phyloP scores from a whole-genome alignment of 2,329 filamentous ascomycete species.

The Myotisia sp. region DNA sequence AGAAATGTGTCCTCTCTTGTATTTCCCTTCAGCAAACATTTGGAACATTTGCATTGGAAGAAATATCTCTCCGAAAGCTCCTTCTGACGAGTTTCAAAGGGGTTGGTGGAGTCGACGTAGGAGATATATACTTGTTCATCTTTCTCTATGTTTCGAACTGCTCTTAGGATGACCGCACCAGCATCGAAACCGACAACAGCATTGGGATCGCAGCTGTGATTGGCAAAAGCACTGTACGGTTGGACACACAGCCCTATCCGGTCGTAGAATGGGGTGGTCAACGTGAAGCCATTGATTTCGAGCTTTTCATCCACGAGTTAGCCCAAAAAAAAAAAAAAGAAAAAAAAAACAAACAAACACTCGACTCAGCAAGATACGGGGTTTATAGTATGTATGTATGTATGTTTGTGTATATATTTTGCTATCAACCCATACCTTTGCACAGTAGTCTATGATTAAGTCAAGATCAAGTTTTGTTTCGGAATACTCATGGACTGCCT shows the following conservation, averaged over 20 bases:
- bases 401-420: too few species aligned
- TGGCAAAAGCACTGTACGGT: slow-evolving; percentile 40
- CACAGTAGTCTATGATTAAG: slow-evolving; percentile 31
- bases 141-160: slow-evolving; percentile 38
- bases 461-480: slow-evolving; percentile 31
- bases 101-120: slow-evolving; percentile 45
- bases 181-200: slow-evolving; percentile 43
- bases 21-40: slow-evolving; percentile 28
- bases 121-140: slow-evolving; percentile 47
- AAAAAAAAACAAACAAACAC: neutral
- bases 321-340: too few species aligned
- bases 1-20: slow-evolving; percentile 14
- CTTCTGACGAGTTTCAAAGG: slow-evolving; percentile 35
- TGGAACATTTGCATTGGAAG: slow-evolving; percentile 43
- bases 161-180: slow-evolving; percentile 35
- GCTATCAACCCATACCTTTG: slow-evolving; percentile 27
- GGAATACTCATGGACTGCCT: slow-evolving; percentile 41
- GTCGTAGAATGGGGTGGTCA: slow-evolving; percentile 42
- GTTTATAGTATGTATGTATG: neutral
- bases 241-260: slow-evolving; percentile 46
- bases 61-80: slow-evolving; percentile 43
- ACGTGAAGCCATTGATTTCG: slow-evolving; percentile 44
- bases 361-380: neutral
- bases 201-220: slow-evolving; percentile 51
- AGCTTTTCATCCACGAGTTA: slow-evolving; percentile 26